Evolutionary conservation across 768 basidiomycete species (phyloP).

Genomic region (Porphyrellus cyaneotinctus): DNA sequence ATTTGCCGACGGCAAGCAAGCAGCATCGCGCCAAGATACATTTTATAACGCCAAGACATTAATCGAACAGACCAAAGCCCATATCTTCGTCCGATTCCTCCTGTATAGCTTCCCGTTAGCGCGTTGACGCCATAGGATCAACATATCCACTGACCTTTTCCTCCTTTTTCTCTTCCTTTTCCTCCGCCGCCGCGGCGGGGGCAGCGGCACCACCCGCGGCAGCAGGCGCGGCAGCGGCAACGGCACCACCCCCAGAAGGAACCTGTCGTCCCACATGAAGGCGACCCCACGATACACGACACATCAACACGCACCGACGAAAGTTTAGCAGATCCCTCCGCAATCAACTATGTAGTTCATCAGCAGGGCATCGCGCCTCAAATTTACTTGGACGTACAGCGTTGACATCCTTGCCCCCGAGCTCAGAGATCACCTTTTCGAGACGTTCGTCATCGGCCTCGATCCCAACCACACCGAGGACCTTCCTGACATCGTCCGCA

Average conservation of each 20-base stretch:
- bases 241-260: conserved; percentile 86
- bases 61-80: conserved; percentile 99
- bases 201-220: conserved; percentile 46
- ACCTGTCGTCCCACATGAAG: conserved; percentile 43
- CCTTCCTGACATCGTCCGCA: conserved; percentile 81
- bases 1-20: conserved; percentile 15
- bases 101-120: conserved; percentile 34
- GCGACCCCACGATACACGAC: neutral
- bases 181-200: conserved; percentile 52
- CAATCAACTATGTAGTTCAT: conserved; percentile 62
- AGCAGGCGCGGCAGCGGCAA: conserved; percentile 50
- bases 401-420: conserved; percentile 86
- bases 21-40: conserved; percentile 12
- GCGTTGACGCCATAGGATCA: neutral
- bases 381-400: conserved; percentile 44
- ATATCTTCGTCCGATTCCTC: conserved; percentile 98
- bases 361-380: neutral
- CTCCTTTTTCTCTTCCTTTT: conserved; percentile 86
- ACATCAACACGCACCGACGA: conserved; percentile 65
- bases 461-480: conserved; percentile 82
- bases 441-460: conserved; percentile 83
- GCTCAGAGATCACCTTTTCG: conserved; percentile 80
- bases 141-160: conserved; percentile 64
- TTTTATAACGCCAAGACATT: too few species aligned
- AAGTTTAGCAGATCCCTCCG: conserved; percentile 89